A percentile compares a stretch with the other conserved stretches of the same genome.
These are phyloP conservation scores for Chaetomiaceae sp. DNA, from an alignment of 2,329 filamentous ascomycete genomes.

Conservation along the genomic window DNA sequence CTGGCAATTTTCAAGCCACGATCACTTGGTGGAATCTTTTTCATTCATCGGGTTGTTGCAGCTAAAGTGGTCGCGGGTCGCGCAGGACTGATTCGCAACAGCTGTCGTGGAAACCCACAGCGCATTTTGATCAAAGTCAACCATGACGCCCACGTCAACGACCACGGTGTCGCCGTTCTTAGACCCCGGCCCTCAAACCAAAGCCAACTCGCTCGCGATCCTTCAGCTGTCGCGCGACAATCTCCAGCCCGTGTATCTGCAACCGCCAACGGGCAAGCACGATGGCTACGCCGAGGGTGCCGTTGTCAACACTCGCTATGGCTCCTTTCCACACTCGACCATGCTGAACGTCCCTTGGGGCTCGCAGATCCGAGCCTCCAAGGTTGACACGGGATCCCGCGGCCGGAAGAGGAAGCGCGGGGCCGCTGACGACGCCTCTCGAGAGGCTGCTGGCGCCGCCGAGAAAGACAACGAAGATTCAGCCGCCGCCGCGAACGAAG, in stretches of 20 bases:
- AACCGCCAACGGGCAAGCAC: conserved; percentile 55
- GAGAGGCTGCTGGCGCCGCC: conserved; percentile 27
- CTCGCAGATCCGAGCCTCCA: conserved; percentile 82
- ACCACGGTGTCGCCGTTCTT: conserved; percentile 66
- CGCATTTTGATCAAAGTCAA: neutral
- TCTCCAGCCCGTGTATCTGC: conserved; percentile 69
- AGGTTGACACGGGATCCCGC: conserved; percentile 86
- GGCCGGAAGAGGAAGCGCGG: conserved; percentile 61
- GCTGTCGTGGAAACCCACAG: too few species aligned
- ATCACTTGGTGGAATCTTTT: too few species aligned
- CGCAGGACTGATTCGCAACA: too few species aligned
- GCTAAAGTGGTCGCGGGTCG: too few species aligned
- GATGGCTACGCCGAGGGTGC: conserved; percentile 72
- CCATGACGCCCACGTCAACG: conserved; percentile 16
- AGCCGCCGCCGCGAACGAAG: neutral
- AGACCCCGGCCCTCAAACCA: conserved; percentile 58
- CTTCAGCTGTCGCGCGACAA: conserved; percentile 86
- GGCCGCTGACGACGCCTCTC: conserved; percentile 36
- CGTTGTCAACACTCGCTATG: conserved; percentile 87
- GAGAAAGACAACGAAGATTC: conserved; percentile 31
- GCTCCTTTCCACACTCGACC: conserved; percentile 79
- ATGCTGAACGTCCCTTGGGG: conserved; percentile 81
- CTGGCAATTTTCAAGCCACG: too few species aligned
- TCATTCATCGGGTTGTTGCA: too few species aligned
- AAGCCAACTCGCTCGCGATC: conserved; percentile 67